A percentile compares a stretch with the other conserved stretches of the same genome.
These are phyloP conservation scores for Orobanche coerulescens DNA, from an alignment of 257 asterid genomes.

Conservation along the genomic window DNA sequence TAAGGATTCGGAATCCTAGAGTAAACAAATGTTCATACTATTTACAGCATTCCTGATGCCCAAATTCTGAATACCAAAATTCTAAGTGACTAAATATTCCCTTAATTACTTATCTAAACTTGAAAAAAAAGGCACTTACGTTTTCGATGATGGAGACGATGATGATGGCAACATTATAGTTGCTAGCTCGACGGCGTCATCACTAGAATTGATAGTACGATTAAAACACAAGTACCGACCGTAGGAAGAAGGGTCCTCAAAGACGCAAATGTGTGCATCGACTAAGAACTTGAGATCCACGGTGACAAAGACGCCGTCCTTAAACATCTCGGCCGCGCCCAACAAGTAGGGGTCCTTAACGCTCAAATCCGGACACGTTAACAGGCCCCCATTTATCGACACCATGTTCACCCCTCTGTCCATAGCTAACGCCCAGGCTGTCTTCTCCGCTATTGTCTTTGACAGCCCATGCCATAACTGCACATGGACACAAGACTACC, in stretches of 20 bases:
- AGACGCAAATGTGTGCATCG: conserved; percentile 76
- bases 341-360: conserved; percentile 72
- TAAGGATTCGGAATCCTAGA: no score
- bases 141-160: conserved; percentile 23
- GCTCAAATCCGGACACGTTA: conserved; percentile 51
- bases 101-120: no score
- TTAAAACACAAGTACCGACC: conserved; percentile 88
- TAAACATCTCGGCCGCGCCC: conserved; percentile 88
- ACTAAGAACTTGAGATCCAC: conserved; percentile 73
- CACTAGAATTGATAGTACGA: conserved; percentile 38
- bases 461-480: conserved; percentile 90
- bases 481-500: background rate
- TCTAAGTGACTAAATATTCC: no score
- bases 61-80: no score
- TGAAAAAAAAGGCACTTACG: no score
- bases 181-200: conserved; percentile 57
- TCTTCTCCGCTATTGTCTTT: conserved; percentile 78
- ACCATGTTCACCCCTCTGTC: conserved; percentile 89
- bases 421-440: conserved; percentile 96
- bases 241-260: conserved; percentile 67
- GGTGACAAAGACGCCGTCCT: conserved; percentile 72
- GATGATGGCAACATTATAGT: conserved; percentile 41
- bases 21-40: no score
- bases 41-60: no score
- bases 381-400: conserved; percentile 60